Base-by-base conservation (phyloP, 31 red algal genomes). In the Asparagopsis taxiformis region DNA sequence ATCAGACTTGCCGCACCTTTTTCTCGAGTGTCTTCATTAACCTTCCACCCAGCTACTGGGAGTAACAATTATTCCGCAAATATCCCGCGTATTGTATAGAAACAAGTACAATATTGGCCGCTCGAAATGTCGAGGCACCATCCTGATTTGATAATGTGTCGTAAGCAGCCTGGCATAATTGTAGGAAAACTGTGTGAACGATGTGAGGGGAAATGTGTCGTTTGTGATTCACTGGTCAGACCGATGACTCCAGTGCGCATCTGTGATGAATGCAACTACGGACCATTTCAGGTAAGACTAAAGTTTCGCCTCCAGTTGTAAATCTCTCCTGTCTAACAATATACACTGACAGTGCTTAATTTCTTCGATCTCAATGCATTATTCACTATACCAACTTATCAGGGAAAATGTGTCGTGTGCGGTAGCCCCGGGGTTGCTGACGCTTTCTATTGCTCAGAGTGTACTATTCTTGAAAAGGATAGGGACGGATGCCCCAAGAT, bases 401-500 rank as follows among this genome's bases (percentile, higher is more conserved):
- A 89, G 91, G 92, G 80, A 36, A 87, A 84, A 52, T 97, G 94
- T 59, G 78, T 97, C 17, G 86, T 86, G 1, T 97, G 94, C 75
- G 94, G 94, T 9, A 73, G 67, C 50, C 62, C 69, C 11, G 94
- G 94, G n/a, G 89, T 97, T 30, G 60, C 88, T 19, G 94, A 92
- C 44, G 94, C 94, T 8, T 97, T 73, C 70, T 97, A 97, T 41
- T 97, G 94, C 62, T 64, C 37, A n/a, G 88, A 89, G 43, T 97
- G 94, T 65, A 88, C 82, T 44, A 70, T 89, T 33, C 74, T 92
- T 38, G 94, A 97, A 67, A 92, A 92, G 53, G 94, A 97, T 64
- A 51, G 94, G 34, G 94, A 97, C 55, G 94, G 94, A 60, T 97
- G 94, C 52, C 94, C 94, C n/a, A 97, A 89, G 62, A 88, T 97